Conservation (phyloP, 2,329 filamentous ascomycete species). For the Fusarium floridanum region DNA sequence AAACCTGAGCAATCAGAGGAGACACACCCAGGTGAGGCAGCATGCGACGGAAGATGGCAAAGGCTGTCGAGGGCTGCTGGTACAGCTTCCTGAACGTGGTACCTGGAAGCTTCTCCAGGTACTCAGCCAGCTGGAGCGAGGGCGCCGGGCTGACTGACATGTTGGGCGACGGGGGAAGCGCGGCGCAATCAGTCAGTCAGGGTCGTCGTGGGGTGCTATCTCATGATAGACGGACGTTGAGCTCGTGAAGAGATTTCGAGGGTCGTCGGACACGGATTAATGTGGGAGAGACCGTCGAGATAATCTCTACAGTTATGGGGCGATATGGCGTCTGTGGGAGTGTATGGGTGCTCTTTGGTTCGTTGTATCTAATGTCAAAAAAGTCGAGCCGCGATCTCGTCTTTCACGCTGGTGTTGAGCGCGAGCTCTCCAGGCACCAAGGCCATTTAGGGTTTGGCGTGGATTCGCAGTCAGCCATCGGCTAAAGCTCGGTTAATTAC, state of each 20-base stretch:
- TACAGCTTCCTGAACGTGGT: constrained; percentile 93
- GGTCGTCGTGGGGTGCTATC: constrained; percentile 34
- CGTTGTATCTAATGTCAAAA: neutral
- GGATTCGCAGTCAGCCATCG: neutral
- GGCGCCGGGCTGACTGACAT: constrained; percentile 63
- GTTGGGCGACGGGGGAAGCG: constrained; percentile 45
- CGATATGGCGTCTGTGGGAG: rapidly evolving
- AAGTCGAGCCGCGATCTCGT: constrained; percentile 5
- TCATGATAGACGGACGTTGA: constrained; percentile 38
- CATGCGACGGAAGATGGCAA: constrained; percentile 98
- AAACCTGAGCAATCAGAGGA: neutral
- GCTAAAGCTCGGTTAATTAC: constrained; percentile 29
- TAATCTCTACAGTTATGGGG: rapidly evolving
- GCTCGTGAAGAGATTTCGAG: neutral
- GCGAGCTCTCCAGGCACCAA: constrained; percentile 30
- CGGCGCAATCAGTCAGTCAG: constrained; percentile 47
- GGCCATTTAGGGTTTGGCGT: constrained; percentile 26
- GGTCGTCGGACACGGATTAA: neutral
- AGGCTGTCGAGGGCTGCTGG: constrained; percentile 92
- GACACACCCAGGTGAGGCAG: constrained; percentile 84
- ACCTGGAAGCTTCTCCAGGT: constrained; percentile 90
- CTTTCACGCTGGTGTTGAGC: constrained; percentile 25
- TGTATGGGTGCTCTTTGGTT: neutral
- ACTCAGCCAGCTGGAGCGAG: constrained; percentile 80
- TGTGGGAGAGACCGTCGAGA: no score